A percentile compares a stretch with the other conserved stretches of the same genome.
Evolutionary conservation across 257 asterid genomes (phyloP).

Genomic region (Rauvolfia tetraphylla): DNA sequence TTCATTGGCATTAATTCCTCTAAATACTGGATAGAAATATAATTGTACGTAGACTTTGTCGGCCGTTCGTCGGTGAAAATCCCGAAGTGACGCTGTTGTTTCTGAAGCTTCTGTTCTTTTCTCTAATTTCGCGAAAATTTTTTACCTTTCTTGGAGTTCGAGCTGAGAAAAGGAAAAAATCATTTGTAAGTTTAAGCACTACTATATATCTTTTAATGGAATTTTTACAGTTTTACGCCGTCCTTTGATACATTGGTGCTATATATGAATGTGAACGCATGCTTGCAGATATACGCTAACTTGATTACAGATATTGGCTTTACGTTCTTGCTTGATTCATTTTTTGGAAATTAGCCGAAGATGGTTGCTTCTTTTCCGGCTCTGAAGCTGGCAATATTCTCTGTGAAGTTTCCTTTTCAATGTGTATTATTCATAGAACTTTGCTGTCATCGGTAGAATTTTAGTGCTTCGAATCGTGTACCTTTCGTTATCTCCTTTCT

Average conservation of each 20-base stretch:
- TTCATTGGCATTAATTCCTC: neutral
- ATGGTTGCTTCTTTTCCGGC: neutral
- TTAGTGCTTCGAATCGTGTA: conserved; percentile 2
- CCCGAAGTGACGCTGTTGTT: neutral
- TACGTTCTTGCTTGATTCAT: neutral
- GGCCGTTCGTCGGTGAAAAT: neutral
- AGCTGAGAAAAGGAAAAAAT: neutral
- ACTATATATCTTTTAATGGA: neutral
- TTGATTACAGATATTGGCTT: neutral
- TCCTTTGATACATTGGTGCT: neutral
- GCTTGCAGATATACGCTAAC: neutral
- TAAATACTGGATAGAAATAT: neutral
- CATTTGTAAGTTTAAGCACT: neutral
- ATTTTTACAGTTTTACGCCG: neutral
- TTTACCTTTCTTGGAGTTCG: neutral
- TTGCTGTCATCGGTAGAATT: neutral
- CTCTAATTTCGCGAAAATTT: neutral
- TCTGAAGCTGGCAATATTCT: neutral
- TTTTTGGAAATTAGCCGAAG: neutral
- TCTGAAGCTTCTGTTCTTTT: neutral
- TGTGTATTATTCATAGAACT: neutral
- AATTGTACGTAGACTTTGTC: neutral
- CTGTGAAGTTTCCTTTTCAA: neutral
- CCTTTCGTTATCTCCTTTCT: no score
- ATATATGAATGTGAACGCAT: neutral